A percentile compares a stretch with the other conserved stretches of the same genome.
Conservation (phyloP, 345 rosid species). For the Litchi chinensis region DNA sequence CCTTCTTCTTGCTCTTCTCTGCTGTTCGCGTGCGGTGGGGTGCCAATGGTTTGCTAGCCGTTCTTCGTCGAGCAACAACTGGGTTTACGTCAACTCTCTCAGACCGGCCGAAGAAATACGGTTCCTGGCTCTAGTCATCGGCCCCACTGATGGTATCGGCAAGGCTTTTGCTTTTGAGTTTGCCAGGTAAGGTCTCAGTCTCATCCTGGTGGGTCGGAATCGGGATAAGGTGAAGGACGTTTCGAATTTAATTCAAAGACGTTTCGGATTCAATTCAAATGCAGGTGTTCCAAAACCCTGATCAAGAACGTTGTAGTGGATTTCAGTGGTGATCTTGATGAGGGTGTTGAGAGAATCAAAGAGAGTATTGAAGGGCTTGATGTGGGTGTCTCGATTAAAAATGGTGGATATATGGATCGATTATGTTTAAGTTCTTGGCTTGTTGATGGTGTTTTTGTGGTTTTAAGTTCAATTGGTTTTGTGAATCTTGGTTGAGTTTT, state of each 20-base stretch:
- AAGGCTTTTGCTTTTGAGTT: slow-evolving; percentile 82
- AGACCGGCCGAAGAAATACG: slow-evolving; percentile 76
- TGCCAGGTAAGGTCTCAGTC: slow-evolving; percentile 74
- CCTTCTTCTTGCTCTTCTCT: too few species aligned
- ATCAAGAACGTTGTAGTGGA: slow-evolving; percentile 77
- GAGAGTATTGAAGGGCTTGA: slow-evolving; percentile 74
- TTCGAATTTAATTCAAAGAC: slow-evolving; percentile 53
- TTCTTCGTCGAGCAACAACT: slow-evolving; percentile 19
- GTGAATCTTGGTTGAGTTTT: too few species aligned
- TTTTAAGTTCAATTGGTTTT: too few species aligned
- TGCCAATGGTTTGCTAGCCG: too few species aligned
- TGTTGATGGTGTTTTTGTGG: too few species aligned
- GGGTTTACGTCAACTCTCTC: slow-evolving; percentile 83
- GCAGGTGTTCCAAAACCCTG: slow-evolving; percentile 49
- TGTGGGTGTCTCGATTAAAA: slow-evolving; percentile 79
- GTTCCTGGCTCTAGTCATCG: slow-evolving; percentile 93
- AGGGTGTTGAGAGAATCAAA: slow-evolving; percentile 64
- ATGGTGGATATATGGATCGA: slow-evolving; percentile 50
- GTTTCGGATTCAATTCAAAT: slow-evolving; percentile 59
- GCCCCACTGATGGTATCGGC: slow-evolving; percentile 94
- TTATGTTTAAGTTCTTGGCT: too few species aligned
- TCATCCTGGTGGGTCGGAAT: slow-evolving; percentile 82
- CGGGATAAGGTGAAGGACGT: slow-evolving; percentile 65
- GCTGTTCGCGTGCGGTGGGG: too few species aligned
- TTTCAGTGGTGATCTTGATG: slow-evolving; percentile 81